Percentiles rank a stretch among this genome's conserved stretches.
Conservation (phyloP, 2,329 filamentous ascomycete species). For the Penicillium corylophilum region DNA sequence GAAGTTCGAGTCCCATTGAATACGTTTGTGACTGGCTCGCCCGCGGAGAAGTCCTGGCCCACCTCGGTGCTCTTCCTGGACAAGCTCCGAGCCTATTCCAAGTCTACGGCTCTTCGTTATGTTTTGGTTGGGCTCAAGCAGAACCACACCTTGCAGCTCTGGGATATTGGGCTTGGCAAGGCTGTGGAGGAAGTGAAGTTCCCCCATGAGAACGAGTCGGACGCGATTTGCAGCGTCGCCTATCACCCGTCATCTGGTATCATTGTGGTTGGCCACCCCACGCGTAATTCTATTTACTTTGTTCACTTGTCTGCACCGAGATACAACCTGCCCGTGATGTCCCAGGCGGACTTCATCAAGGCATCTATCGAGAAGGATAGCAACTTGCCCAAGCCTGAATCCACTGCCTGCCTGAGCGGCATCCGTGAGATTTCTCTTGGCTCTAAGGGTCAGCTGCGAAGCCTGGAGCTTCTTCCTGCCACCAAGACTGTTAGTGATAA, state of each 20-base stretch:
- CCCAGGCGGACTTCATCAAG: constrained; percentile 84
- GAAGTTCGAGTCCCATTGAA: constrained; percentile 84
- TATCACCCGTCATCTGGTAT: constrained; percentile 93
- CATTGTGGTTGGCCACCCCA: constrained; percentile 92
- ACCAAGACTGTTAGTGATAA: constrained; percentile 52
- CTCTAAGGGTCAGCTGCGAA: constrained; percentile 81
- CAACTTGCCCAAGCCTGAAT: constrained; percentile 78
- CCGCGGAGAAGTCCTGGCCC: constrained; percentile 92
- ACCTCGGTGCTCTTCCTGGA: constrained; percentile 95
- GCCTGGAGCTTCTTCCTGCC: constrained; percentile 79
- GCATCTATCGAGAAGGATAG: constrained; percentile 71
- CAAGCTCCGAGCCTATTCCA: constrained; percentile 90
- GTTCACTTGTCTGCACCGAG: constrained; percentile 91
- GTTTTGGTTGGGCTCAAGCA: constrained; percentile 98
- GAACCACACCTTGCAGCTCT: constrained; percentile 96
- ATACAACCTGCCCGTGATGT: constrained; percentile 77
- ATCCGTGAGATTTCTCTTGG: constrained; percentile 92
- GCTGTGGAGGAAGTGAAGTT: constrained; percentile 96
- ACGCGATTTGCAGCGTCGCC: constrained; percentile 95
- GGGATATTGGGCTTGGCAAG: constrained; percentile 93
- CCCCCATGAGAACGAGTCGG: constrained; percentile 91
- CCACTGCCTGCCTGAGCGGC: constrained; percentile 95
- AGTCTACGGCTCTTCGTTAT: constrained; percentile 85
- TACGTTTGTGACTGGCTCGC: constrained; percentile 80
- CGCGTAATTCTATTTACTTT: constrained; percentile 96